These are phyloP conservation scores for Chaetomiaceae sp. DNA, from an alignment of 2,329 filamentous ascomycete species.

Conservation along the genomic window DNA sequence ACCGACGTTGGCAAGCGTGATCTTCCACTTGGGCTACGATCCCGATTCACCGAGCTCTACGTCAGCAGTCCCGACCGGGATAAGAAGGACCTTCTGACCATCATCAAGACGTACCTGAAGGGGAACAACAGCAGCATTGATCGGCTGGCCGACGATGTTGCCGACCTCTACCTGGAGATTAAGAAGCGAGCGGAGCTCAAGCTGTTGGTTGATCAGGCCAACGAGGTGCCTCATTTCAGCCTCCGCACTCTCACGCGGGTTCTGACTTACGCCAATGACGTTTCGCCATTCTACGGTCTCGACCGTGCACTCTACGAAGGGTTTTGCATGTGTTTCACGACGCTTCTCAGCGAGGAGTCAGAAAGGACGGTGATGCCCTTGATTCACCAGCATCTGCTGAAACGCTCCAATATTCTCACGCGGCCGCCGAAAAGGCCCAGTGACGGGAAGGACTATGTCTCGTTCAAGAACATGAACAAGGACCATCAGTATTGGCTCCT, in stretches of 20 bases:
- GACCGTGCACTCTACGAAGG: conserved; percentile 87
- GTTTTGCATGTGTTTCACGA: conserved; percentile 96
- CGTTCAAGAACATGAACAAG: conserved; percentile 60
- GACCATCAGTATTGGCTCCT: conserved; percentile 84
- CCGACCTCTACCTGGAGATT: conserved; percentile 79
- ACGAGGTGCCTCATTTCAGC: conserved; percentile 95
- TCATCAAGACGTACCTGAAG: conserved; percentile 84
- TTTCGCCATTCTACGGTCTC: conserved; percentile 76
- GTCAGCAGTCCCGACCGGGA: conserved; percentile 86
- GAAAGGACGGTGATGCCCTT: conserved; percentile 72
- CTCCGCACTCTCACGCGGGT: conserved; percentile 88
- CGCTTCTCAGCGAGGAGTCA: conserved; percentile 75
- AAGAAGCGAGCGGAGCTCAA: conserved; percentile 77
- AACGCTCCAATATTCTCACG: conserved; percentile 61
- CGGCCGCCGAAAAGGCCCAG: conserved; percentile 71
- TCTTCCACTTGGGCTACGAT: conserved; percentile 61
- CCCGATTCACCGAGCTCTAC: conserved; percentile 88
- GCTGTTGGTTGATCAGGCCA: conserved; percentile 84
- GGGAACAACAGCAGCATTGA: conserved; percentile 64
- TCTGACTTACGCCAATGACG: conserved; percentile 78
- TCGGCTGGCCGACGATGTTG: conserved; percentile 71
- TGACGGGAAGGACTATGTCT: conserved; percentile 72
- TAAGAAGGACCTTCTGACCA: conserved; percentile 75
- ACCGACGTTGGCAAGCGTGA: conserved; percentile 97
- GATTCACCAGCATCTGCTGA: conserved; percentile 71